Evolutionary conservation across 306 rosid genomes (phyloP).

Genomic region (Vigna radiata): DNA sequence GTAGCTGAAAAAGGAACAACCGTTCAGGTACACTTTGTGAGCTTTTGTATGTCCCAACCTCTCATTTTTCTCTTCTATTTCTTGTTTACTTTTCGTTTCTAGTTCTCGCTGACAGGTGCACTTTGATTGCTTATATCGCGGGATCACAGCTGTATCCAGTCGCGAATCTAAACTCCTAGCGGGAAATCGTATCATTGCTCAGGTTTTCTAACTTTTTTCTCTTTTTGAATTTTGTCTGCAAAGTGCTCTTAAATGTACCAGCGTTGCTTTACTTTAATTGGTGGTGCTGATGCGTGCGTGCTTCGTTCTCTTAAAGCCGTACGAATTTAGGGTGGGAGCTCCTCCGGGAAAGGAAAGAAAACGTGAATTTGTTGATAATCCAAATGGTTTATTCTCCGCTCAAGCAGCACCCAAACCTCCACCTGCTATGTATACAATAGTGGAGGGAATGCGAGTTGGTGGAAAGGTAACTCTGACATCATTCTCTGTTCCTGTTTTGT

Average conservation of each 20-base stretch:
- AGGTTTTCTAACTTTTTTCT: constrained; percentile 53
- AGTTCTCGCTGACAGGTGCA: constrained; percentile 64
- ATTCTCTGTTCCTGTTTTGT: not conserved
- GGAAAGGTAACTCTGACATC: constrained; percentile 67
- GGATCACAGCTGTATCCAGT: constrained; percentile 84
- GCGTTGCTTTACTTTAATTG: constrained; percentile 24
- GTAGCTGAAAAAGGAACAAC: constrained; percentile 77
- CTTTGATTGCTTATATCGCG: constrained; percentile 88
- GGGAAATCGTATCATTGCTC: constrained; percentile 86
- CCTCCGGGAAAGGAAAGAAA: constrained; percentile 94
- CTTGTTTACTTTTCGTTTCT: constrained; percentile 26
- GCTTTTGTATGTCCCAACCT: not conserved
- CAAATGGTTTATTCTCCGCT: constrained; percentile 93
- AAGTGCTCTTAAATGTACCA: not conserved
- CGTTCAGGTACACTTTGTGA: constrained; percentile 62
- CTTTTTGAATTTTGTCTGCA: not conserved
- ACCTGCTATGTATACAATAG: constrained; percentile 72
- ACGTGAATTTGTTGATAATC: constrained; percentile 88
- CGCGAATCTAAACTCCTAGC: constrained; percentile 94
- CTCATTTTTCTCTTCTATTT: not conserved
- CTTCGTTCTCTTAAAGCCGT: constrained; percentile 66
- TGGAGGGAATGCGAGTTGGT: constrained; percentile 92
- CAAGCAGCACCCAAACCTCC: constrained; percentile 99
- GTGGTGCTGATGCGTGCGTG: constrained; percentile 34
- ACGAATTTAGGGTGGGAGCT: constrained; percentile 87